These are phyloP conservation scores for Oryza punctata DNA, from an alignment of 176 grass and related monocot species.

Conservation along the genomic window DNA sequence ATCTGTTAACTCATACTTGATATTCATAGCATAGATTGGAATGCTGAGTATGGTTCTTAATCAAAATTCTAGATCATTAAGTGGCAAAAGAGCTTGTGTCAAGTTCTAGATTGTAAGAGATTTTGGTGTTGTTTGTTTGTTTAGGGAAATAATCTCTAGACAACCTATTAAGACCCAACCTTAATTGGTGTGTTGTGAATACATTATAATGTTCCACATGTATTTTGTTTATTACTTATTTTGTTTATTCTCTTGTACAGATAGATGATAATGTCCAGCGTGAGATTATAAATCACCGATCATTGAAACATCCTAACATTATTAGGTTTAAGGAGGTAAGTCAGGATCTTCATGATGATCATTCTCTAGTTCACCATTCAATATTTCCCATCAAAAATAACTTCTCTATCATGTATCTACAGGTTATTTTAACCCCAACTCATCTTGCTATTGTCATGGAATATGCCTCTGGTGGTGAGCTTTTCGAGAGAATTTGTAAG, in stretches of 20 bases:
- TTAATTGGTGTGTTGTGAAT: neutral
- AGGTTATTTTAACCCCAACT: slow-evolving; percentile 99
- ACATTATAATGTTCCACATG: neutral
- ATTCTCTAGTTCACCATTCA: neutral
- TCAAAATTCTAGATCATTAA: neutral
- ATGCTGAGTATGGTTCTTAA: neutral
- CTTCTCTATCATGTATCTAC: slow-evolving; percentile 2
- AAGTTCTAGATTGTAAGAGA: neutral
- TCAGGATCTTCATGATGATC: slow-evolving; percentile 1
- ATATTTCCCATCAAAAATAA: slow-evolving; percentile 12
- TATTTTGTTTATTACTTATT: slow-evolving; percentile 39
- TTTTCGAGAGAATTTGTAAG: slow-evolving; percentile 95
- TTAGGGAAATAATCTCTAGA: slow-evolving; percentile 1
- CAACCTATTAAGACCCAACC: neutral
- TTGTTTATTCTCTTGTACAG: slow-evolving; percentile 52
- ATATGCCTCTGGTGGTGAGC: slow-evolving; percentile 95
- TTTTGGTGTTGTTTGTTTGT: slow-evolving; percentile 2
- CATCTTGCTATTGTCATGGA: slow-evolving; percentile 99
- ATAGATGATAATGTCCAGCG: slow-evolving; percentile 99
- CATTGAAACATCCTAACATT: slow-evolving; percentile 95
- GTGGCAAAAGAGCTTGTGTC: neutral
- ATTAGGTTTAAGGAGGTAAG: slow-evolving; percentile 99
- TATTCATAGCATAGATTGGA: slow-evolving; percentile 15
- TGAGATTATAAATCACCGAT: slow-evolving; percentile 99
- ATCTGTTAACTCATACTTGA: neutral